Evolutionary conservation across 495 filamentous ascomycete species (phyloP), one percentile per base, ranked within the genome.

Genomic region (Penicillium bialowiezense): DNA sequence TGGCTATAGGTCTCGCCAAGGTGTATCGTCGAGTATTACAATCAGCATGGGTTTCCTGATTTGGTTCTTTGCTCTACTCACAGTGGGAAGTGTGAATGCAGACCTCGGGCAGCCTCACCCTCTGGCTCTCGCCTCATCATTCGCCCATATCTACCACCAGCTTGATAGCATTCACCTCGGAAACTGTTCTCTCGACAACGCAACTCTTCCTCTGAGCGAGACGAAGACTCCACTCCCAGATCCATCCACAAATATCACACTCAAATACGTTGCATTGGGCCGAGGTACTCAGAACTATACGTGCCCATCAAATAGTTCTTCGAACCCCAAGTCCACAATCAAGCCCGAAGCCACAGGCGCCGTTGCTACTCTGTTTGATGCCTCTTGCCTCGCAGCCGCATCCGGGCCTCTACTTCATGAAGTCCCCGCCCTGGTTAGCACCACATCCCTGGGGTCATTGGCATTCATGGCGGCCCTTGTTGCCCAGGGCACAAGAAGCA

Each of bases 211-310:
- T 12, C 23, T 65, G 2, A 52, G 56, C 18, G 32, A 54, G 14
- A 63, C 65, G 5, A 48, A 53, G 10, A 32, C 38, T 7, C 21
- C 49, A 2, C 75, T 88, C 13, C 70, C 76, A 6, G 26, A 55
- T 0, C 81, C 83, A 3, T 62, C 67, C 9, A 26, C 65, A 9
- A 65, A 64, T 44, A 51, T 81, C 29, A 66, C 60, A 10, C 73
- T 90, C 45, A 78, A 81, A 64, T 77, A 80, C 61, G 75, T 90
- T 54, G 80, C 76, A 44, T 49, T 90, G 44, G 87, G 86, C 54
- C 83, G 83, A 26, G 87, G 87, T 44, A 82, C 85, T 51, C 87
- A 91, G 57, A 91, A 91, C 72, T 91, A 91, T 72, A 86, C 80
- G 20, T 91, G 87, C 62, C 48, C 57, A 7, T 45, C 55, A n/a